phyloP scores from a whole-genome alignment of 2,329 filamentous ascomycete species.

The Shiraia bambusicola region DNA sequence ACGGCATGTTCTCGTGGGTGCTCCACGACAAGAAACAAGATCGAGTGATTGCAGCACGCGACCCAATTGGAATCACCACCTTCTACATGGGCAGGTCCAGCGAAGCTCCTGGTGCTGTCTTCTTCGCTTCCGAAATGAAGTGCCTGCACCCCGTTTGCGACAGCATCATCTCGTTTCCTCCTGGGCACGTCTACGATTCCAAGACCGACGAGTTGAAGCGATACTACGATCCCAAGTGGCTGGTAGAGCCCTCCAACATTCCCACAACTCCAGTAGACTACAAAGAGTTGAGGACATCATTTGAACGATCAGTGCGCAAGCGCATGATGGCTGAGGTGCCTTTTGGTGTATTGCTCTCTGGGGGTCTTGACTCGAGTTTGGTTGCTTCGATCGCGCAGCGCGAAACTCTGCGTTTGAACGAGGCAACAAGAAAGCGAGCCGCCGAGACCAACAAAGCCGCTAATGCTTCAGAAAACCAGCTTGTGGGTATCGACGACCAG shows the following conservation, averaged over 20 bases:
- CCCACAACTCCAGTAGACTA: conserved; percentile 81
- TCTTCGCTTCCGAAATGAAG: conserved; percentile 97
- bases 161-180: conserved; percentile 90
- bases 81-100: conserved; percentile 94
- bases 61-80: conserved; percentile 95
- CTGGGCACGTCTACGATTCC: conserved; percentile 94
- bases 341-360: conserved; percentile 92
- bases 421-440: conserved; percentile 54
- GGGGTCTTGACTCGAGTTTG: conserved; percentile 92
- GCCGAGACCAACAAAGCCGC: conserved; percentile 38
- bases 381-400: conserved; percentile 94
- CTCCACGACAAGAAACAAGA: conserved; percentile 95
- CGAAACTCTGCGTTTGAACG: conserved; percentile 77
- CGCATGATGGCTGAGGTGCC: conserved; percentile 98
- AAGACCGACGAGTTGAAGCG: conserved; percentile 79
- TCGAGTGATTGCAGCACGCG: conserved; percentile 87
- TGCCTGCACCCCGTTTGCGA: conserved; percentile 91
- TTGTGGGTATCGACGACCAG: conserved; percentile 93
- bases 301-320: conserved; percentile 93
- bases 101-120: conserved; percentile 77
- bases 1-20: conserved; percentile 99
- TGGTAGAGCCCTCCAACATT: conserved; percentile 75
- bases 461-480: conserved; percentile 44
- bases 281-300: conserved; percentile 74
- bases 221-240: conserved; percentile 90